Conservation (phyloP, 345 rosid species). For the Moringa oleifera region DNA sequence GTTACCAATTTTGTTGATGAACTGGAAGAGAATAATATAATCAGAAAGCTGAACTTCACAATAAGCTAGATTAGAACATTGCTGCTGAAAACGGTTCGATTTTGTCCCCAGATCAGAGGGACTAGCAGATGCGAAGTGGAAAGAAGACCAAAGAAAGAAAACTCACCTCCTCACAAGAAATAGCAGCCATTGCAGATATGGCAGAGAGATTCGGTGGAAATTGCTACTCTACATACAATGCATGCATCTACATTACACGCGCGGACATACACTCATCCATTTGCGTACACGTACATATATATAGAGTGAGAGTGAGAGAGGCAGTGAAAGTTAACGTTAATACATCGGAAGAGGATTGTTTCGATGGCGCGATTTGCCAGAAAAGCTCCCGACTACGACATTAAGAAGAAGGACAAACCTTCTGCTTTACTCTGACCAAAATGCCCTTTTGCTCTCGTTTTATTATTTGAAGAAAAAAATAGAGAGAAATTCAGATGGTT, state of each 20-base stretch:
- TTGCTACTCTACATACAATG: conserved; percentile 9
- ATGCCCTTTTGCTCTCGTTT: conserved; percentile 9
- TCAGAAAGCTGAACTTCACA: not conserved
- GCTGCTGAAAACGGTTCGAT: not conserved
- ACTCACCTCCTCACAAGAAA: conserved; percentile 24
- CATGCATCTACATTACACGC: conserved; percentile 11
- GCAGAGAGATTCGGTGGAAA: conserved; percentile 1
- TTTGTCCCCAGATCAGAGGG: not conserved
- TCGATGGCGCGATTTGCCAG: conserved; percentile 31
- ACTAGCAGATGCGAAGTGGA: not conserved
- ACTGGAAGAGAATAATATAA: too few relatives aligned
- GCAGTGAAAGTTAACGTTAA: conserved; percentile 1
- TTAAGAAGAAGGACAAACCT: conserved; percentile 20
- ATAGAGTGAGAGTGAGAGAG: conserved; percentile 2
- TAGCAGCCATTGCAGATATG: conserved; percentile 22
- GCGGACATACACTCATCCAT: too few relatives aligned
- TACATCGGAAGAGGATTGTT: conserved; percentile 9
- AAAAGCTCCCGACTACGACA: conserved; percentile 30
- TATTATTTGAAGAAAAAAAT: not conserved
- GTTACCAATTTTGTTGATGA: not conserved
- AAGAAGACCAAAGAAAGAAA: not conserved
- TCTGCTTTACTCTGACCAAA: conserved; percentile 3
- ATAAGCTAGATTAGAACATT: not conserved
- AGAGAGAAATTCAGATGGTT: too few relatives aligned
- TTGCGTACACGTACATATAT: too few relatives aligned